Percentiles rank a stretch among this genome's conserved stretches.
phyloP scores from a whole-genome alignment of 1,284 basidiomycete genomes.

The Ustilago sp. region DNA sequence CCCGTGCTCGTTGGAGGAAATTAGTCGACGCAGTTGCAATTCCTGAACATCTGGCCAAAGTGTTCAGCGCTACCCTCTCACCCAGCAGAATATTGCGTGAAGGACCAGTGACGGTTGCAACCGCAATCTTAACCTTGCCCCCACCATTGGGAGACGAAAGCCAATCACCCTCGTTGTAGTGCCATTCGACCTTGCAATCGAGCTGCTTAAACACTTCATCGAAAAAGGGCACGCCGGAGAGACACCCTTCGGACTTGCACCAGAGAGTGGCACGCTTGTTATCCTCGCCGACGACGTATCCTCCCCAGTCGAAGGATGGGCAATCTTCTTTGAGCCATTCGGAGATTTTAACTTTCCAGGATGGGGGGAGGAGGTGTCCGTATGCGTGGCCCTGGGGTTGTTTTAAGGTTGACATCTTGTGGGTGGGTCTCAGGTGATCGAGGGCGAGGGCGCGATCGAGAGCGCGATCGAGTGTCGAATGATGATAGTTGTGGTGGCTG shows the following conservation, averaged over 20 bases:
- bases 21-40: constrained; percentile 92
- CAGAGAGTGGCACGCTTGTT: constrained; percentile 86
- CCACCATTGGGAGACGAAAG: constrained; percentile 58
- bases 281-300: constrained; percentile 94
- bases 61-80: constrained; percentile 92
- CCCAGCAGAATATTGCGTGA: constrained; percentile 90
- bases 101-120: constrained; percentile 91
- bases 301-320: constrained; percentile 96
- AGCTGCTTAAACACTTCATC: constrained; percentile 91
- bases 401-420: constrained; percentile 25
- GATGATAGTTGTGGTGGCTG: not conserved
- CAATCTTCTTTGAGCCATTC: constrained; percentile 93
- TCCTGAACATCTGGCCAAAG: constrained; percentile 93
- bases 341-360: constrained; percentile 77
- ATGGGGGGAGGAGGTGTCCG: constrained; percentile 61
- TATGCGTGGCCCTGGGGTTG: constrained; percentile 19
- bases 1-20: constrained; percentile 83
- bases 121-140: constrained; percentile 75
- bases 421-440: not conserved
- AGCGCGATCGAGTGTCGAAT: not conserved
- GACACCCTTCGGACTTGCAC: constrained; percentile 84
- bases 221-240: constrained; percentile 96
- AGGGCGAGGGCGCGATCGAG: not conserved
- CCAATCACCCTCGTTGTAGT: constrained; percentile 83
- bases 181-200: constrained; percentile 94